Evolutionary conservation across 768 basidiomycete genomes (phyloP), one percentile per base, ranked within the genome.

Genomic region (Lyophyllum shimeji): DNA sequence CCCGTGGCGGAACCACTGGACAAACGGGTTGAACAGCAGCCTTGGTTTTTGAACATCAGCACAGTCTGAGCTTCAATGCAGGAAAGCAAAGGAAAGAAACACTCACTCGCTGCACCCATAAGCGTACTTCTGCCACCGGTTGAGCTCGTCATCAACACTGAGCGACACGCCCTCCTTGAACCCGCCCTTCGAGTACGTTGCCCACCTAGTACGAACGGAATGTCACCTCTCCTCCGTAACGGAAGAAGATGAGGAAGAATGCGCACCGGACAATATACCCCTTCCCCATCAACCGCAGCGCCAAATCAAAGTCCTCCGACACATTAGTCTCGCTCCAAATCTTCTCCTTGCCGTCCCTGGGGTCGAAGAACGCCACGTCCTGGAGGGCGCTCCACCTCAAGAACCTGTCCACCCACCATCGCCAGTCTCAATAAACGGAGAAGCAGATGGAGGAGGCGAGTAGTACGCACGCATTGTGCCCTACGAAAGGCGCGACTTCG

Each of bases 81-180:
- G 3, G 6, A 37, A 62, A 68, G 71, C 71, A 58, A 63, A 60
- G 69, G 60, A 20, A 45, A 62, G 76, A 78, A 52, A 65, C 61
- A 69, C 82, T 71, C 55, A 87, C 76, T 78, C 88, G 76, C 74
- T 84, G 72, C 71, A 87, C 75, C 77, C 84, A 79, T 70, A 86
- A 49, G 82, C 71, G 60, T 81, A 82, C 58, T 95, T 95, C 57
- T 94, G 90, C 93, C 93, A 96, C 3, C 93, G 72, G 63, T 93
- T 94, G 45, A 95, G 69, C 67, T 96, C 93, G 67, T 95, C 93
- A 55, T 94, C 93, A 60, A 85, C 83, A 3, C 89, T 93, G 25
- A 96, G 76, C 1, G 88, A 89, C 24, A 96, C 93, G 60, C 94
- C 94, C 67, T 96, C 93, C 72, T 94, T 89, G 78, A 95, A 96